Base-by-base conservation (phyloP, 805 yeast genomes). In the Nakazawaea anatomiae region DNA sequence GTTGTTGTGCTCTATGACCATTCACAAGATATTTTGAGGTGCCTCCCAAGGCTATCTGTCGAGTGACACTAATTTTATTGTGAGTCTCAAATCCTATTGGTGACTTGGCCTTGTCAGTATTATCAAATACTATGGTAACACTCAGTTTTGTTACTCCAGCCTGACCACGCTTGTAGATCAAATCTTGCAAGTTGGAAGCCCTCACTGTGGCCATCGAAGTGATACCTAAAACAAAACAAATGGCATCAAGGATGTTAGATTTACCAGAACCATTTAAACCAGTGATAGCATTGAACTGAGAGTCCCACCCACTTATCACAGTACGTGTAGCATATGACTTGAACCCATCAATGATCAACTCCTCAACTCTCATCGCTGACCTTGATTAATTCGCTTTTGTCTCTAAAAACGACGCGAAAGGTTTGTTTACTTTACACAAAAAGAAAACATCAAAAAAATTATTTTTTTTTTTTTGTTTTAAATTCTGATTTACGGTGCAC, bases 221-320 rank as follows among this genome's bases (percentile, higher is more conserved):
- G 54, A 94, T 91, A 50, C 99, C 99, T 35, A 94, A 74, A n/a
- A 95, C 99, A 68, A 94, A 94, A 69, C 99, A 94, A 52, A 94
- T 92, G 51, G 99, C 96, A 68, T 94, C 99, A 42, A 94, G 74
- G 52, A 94, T 91, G 65, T 94, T 94, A 27, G 98, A 92, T 63
- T 94, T 94, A 5, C 99, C 99, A 0, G 97, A 89, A 8, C 99
- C 99, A 65, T 94, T 94, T 46, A 94, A 75, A 6, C 99, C 99
- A 0, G 99, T 95, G 64, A 94, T 92, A 60, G 98, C 97, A 69
- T 95, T 94, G 70, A 94, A 95, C 68, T 87, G 96, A 1, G 88
- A 79, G 67, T 94, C 99, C 99, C 99, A 95, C 30, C 84, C 87
- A 1, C 96, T 80, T 34, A 94, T 88, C 32, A 91, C 97, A 1